A percentile compares a stretch with the other conserved stretches of the same genome.
Evolutionary conservation across 2,329 filamentous ascomycete species (phyloP).

Genomic region (Curvularia sp.): DNA sequence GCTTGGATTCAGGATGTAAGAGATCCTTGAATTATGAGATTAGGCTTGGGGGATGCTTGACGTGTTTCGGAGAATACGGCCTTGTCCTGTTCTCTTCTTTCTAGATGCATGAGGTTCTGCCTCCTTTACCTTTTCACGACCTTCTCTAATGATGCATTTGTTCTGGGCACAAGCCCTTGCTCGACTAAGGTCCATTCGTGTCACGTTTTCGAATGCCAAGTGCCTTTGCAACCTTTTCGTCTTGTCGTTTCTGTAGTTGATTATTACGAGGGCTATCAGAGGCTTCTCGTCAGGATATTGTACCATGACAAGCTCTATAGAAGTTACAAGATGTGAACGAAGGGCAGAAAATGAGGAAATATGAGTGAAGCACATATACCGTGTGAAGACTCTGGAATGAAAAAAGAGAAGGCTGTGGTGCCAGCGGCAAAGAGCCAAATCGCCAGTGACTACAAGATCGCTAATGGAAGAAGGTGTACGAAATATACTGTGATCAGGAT

Average conservation of each 20-base stretch:
- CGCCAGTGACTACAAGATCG: conserved; percentile 15
- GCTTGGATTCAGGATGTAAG: not conserved
- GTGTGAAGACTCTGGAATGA: not conserved
- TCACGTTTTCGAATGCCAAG: not conserved
- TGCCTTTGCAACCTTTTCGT: not conserved
- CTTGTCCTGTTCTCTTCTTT: not conserved
- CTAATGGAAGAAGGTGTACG: conserved; percentile 4
- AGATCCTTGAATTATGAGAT: not conserved
- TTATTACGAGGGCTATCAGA: conserved; percentile 6
- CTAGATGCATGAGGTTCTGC: not conserved
- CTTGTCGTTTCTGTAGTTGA: conserved; percentile 5
- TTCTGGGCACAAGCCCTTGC: not conserved
- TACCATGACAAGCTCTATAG: not conserved
- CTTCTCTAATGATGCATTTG: conserved; percentile 1
- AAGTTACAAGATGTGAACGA: conserved; percentile 1
- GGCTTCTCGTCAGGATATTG: not conserved
- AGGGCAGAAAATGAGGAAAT: not conserved
- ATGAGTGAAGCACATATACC: not conserved
- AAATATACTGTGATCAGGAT: conserved; percentile 1
- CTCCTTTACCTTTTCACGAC: not conserved
- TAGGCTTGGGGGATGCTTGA: not conserved
- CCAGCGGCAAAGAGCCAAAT: conserved; percentile 4
- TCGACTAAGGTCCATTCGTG: not conserved
- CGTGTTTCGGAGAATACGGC: not conserved
- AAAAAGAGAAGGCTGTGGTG: conserved; percentile 1